Percentiles rank a stretch among this genome's conserved stretches.
Conservation (phyloP, 208 protist genomes). For the Borovskyia barvae region DNA sequence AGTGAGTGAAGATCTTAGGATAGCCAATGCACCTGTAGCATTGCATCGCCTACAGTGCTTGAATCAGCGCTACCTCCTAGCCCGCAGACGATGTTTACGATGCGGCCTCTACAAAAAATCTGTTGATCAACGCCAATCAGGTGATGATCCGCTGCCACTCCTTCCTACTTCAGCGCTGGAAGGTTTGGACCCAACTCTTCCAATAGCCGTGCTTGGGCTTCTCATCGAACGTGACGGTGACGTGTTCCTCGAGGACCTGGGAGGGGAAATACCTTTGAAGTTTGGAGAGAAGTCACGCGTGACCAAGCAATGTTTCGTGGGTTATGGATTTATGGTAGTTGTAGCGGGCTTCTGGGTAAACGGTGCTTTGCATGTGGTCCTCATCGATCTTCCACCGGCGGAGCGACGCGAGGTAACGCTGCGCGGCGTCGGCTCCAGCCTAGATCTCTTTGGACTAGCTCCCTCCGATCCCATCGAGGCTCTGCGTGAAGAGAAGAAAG, state of each 20-base stretch:
- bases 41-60: slow-evolving; percentile 54
- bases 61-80: slow-evolving; percentile 77
- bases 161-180: slow-evolving; percentile 78
- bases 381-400: slow-evolving; percentile 70
- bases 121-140: slow-evolving; percentile 32
- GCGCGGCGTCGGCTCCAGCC: slow-evolving; percentile 39
- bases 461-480: slow-evolving; percentile 48
- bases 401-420: slow-evolving; percentile 71
- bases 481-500: slow-evolving; percentile 52
- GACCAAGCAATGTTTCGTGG: slow-evolving; percentile 44
- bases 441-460: slow-evolving; percentile 73
- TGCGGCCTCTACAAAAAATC: slow-evolving; percentile 78
- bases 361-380: slow-evolving; percentile 34
- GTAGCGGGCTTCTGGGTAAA: slow-evolving; percentile 61
- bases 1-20: slow-evolving; percentile 53
- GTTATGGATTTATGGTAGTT: slow-evolving; percentile 67
- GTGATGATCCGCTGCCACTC: slow-evolving; percentile 49
- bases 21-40: not conserved
- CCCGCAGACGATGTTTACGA: slow-evolving; percentile 69
- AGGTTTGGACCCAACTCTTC: slow-evolving; percentile 47
- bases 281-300: slow-evolving; percentile 24
- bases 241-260: slow-evolving; percentile 72
- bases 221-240: slow-evolving; percentile 41
- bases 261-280: slow-evolving; percentile 45
- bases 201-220: slow-evolving; percentile 80